Evolutionary conservation across 192 early-diverging fungal species (phyloP).

Genomic region (Coemansia biformis): DNA sequence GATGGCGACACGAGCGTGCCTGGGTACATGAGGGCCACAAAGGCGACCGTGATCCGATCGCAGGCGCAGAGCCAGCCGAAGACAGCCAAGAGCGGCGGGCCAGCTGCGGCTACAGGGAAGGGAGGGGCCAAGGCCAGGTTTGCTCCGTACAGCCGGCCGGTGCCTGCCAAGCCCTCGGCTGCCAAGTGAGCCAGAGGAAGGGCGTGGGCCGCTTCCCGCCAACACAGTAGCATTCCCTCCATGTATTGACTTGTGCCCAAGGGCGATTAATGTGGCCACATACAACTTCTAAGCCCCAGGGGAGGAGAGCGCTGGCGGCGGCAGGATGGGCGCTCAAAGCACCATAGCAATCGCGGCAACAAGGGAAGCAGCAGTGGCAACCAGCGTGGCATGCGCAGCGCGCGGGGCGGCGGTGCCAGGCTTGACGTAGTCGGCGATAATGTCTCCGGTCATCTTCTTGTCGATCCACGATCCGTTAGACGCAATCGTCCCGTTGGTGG

Average conservation of each 20-base stretch:
- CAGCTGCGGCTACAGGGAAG: background rate
- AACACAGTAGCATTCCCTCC: too few species aligned
- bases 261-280: too few species aligned
- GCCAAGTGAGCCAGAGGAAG: slow-evolving; percentile 7
- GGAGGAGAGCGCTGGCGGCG: too few species aligned
- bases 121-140: slow-evolving; percentile 12
- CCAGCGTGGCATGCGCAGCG: background rate
- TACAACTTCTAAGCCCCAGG: too few species aligned
- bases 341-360: slow-evolving; percentile 3
- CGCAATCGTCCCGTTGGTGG: slow-evolving; percentile 30
- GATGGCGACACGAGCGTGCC: slow-evolving; percentile 12
- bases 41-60: slow-evolving; percentile 30
- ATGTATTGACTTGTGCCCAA: too few species aligned
- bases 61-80: slow-evolving; percentile 1
- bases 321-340: slow-evolving; percentile 1
- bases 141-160: slow-evolving; percentile 27
- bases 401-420: slow-evolving; percentile 1
- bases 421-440: slow-evolving; percentile 24
- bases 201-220: background rate
- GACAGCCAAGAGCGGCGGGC: background rate
- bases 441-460: slow-evolving; percentile 18
- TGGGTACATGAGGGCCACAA: slow-evolving; percentile 37
- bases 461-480: slow-evolving; percentile 37
- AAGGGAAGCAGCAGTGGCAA: background rate
- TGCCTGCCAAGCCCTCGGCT: slow-evolving; percentile 9